Conservation (phyloP, 768 basidiomycete genomes). For the Collybiopsis luxurians region DNA sequence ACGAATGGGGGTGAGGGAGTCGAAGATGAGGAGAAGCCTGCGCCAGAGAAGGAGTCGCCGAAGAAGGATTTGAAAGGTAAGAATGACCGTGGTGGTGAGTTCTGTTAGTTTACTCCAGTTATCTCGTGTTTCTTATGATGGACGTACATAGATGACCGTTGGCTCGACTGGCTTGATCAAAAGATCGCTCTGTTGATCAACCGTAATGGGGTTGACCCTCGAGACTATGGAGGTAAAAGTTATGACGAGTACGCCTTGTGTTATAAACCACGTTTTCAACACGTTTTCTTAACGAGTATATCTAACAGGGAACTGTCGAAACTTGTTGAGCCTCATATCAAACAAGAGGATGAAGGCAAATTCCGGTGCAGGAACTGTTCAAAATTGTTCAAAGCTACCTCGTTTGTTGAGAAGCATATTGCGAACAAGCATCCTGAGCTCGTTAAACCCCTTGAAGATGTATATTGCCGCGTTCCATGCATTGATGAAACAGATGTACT, state of each 20-base stretch:
- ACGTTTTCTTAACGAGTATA: slow-evolving; percentile 12
- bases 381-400: slow-evolving; percentile 96
- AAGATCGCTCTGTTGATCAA: slow-evolving; percentile 83
- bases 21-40: slow-evolving; percentile 40
- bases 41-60: slow-evolving; percentile 27
- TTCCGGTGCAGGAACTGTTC: slow-evolving; percentile 95
- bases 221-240: slow-evolving; percentile 85
- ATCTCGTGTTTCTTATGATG: slow-evolving; percentile 2
- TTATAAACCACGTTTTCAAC: slow-evolving; percentile 1
- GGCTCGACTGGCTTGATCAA: slow-evolving; percentile 86
- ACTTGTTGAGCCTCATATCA: slow-evolving; percentile 75
- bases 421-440: slow-evolving; percentile 91
- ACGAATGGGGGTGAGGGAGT: slow-evolving; percentile 40
- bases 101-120: background rate
- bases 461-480: slow-evolving; percentile 32
- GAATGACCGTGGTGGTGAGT: slow-evolving; percentile 63
- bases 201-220: slow-evolving; percentile 77
- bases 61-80: slow-evolving; percentile 36
- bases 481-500: background rate
- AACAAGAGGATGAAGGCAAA: slow-evolving; percentile 96
- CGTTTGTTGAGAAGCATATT: slow-evolving; percentile 98
- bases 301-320: slow-evolving; percentile 72
- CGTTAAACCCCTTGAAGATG: slow-evolving; percentile 81
- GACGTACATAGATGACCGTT: slow-evolving; percentile 70
- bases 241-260: slow-evolving; percentile 76